Percentiles rank a stretch among this genome's conserved stretches.
Evolutionary conservation across 2,329 filamentous ascomycete genomes (phyloP).

Genomic region (Ophiostoma perfectum): DNA sequence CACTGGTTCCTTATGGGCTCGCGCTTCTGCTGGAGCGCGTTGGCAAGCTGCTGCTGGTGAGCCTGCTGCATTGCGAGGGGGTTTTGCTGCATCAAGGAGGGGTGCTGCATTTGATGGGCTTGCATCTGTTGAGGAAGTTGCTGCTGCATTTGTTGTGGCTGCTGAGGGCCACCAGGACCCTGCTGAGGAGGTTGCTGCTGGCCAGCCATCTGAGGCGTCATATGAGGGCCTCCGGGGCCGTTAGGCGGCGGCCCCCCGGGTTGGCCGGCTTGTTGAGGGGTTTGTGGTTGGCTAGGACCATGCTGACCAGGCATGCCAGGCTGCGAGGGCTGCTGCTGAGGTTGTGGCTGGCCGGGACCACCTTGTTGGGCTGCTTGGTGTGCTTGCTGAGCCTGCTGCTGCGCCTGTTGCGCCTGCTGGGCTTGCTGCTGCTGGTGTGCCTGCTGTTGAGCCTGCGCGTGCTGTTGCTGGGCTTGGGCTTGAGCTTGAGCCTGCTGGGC

Average conservation of each 20-base stretch:
- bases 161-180: conserved; percentile 26
- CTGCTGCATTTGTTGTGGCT: conserved; percentile 26
- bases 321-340: conserved; percentile 31
- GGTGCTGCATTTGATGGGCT: conserved; percentile 31
- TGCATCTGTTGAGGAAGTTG: conserved; percentile 42
- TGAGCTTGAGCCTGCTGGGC: conserved; percentile 34
- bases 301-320: background rate
- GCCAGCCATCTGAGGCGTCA: conserved; percentile 30
- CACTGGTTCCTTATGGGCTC: conserved; percentile 53
- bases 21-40: conserved; percentile 43
- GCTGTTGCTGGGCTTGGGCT: conserved; percentile 36
- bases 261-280: conserved; percentile 35
- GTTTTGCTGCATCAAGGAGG: conserved; percentile 38
- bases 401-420: conserved; percentile 36
- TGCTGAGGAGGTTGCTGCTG: conserved; percentile 37
- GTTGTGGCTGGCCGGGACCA: conserved; percentile 35
- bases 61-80: conserved; percentile 38
- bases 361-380: conserved; percentile 35
- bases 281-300: conserved; percentile 29
- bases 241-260: conserved; percentile 27
- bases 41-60: conserved; percentile 37
- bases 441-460: conserved; percentile 22
- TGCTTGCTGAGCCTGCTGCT: conserved; percentile 34
- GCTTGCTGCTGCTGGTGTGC: conserved; percentile 27
- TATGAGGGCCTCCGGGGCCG: conserved; percentile 30